Percentiles rank a stretch among this genome's conserved stretches.
These are phyloP conservation scores for Sporothrix brunneoviolacea DNA, from an alignment of 2,329 filamentous ascomycete genomes.

Conservation along the genomic window DNA sequence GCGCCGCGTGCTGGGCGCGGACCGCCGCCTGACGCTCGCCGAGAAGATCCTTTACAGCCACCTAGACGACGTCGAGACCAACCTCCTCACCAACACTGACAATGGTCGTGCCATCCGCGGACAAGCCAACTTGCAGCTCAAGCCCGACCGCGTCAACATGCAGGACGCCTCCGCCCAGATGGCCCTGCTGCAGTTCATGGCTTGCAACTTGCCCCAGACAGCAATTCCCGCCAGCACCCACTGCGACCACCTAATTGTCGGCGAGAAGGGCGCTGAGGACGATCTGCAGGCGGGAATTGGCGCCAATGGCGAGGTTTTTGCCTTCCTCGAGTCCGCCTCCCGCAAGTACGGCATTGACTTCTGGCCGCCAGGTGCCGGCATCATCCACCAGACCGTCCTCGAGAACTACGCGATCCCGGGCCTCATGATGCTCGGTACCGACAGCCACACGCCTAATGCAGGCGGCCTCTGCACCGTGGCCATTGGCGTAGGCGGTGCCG, in stretches of 20 bases:
- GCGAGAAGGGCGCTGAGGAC: conserved; percentile 78
- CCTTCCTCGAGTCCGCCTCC: conserved; percentile 88
- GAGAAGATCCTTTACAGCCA: conserved; percentile 99
- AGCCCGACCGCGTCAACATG: conserved; percentile 97
- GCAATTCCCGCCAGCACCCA: conserved; percentile 96
- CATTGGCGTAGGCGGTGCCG: conserved; percentile 93
- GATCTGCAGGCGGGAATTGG: conserved; percentile 81
- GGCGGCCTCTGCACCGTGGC: conserved; percentile 89
- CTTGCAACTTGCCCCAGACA: conserved; percentile 79
- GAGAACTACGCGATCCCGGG: conserved; percentile 98
- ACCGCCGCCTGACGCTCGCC: conserved; percentile 68
- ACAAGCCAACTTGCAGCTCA: conserved; percentile 88
- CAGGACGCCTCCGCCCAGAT: conserved; percentile 98
- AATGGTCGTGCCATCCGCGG: conserved; percentile 81
- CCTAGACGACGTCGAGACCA: conserved; percentile 82
- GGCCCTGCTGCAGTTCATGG: conserved; percentile 98
- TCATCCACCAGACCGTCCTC: conserved; percentile 95
- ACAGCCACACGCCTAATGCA: conserved; percentile 96
- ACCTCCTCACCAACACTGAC: conserved; percentile 72
- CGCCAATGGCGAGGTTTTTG: conserved; percentile 94
- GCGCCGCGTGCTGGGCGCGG: conserved; percentile 58
- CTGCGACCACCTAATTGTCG: conserved; percentile 98
- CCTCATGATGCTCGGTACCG: conserved; percentile 97
- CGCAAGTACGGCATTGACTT: conserved; percentile 93
- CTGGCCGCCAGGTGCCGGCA: conserved; percentile 88